Evolutionary conservation across 805 yeast species (phyloP), one percentile per base, ranked within the genome.

Genomic region (Candida peoriensis): DNA sequence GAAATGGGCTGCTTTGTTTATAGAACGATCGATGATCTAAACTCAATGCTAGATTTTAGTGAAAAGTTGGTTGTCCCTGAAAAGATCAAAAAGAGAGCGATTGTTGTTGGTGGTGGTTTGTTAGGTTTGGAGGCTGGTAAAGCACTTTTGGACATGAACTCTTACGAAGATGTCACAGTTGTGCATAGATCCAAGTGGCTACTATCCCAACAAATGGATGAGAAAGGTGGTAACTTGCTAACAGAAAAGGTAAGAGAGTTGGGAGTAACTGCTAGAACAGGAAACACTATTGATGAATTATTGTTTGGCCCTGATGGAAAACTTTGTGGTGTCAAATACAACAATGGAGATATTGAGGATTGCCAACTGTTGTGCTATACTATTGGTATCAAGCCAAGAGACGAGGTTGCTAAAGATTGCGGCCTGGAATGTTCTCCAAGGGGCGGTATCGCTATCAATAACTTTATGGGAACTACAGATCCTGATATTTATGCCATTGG

Each of bases 201-300:
- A 7, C 44, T 61, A 12, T 56, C 63, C 3, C 63, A 57, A 37
- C 66, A 60, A 38, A 43, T 60, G 45, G 64, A 60, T 43, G 51
- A 55, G n/a, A 51, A 52, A 27, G 66, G 66, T 15, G 64, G 66
- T 12, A 31, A 14, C 2, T 32, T 60, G 19, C 39, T 60, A 15
- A 55, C 62, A 36, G 72, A 66, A 35, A 70, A 71, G 46, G 78
- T 74, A 20, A 62, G 65, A 41, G 68, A 66, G 45, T 60, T 74
- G 30, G 79, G 79, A 21, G 64, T 74, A 24, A 64, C 71, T 38
- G 75, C 72, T 39, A 69, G 70, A 53, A 60, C 70, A 30, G 74
- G 70, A 41, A 68, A 74, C 20, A 65, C 72, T 37, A 62, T 73
- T 19, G 65, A 64, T 31, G 70, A 68, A 36, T 69, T 73, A 46